These are phyloP conservation scores for Coccomyxa sp. DNA, from an alignment of 139 green algal species.

Conservation along the genomic window DNA sequence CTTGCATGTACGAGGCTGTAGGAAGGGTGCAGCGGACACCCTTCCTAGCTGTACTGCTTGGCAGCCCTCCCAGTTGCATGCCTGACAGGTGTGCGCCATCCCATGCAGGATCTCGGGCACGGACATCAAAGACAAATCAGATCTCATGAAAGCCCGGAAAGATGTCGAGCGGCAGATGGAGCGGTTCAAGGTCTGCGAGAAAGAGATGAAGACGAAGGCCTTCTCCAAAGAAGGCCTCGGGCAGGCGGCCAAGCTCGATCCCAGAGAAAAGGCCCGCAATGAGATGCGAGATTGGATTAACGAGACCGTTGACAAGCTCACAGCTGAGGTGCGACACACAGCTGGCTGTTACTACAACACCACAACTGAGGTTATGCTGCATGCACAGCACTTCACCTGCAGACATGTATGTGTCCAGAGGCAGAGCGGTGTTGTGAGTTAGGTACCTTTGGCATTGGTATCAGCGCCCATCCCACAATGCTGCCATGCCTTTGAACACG, in stretches of 20 bases:
- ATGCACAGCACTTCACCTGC: not conserved
- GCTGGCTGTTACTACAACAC: no score
- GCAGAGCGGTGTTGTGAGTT: no score
- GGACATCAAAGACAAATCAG: constrained; percentile 98
- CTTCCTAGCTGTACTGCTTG: no score
- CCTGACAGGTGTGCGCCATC: not conserved
- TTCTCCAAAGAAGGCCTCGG: constrained; percentile 87
- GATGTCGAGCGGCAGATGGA: constrained; percentile 98
- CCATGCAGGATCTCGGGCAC: constrained; percentile 62
- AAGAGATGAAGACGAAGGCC: constrained; percentile 96
- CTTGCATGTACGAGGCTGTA: no score
- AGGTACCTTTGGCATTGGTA: no score
- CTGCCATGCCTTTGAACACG: no score
- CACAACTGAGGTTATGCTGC: no score
- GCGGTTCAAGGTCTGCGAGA: constrained; percentile 94
- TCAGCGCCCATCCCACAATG: no score
- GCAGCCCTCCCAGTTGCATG: no score
- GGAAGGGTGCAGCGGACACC: no score
- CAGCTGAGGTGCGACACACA: constrained; percentile 51
- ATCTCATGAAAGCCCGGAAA: constrained; percentile 75
- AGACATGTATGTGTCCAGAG: not conserved
- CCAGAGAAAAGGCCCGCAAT: constrained; percentile 74
- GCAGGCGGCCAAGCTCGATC: constrained; percentile 65
- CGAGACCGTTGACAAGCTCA: constrained; percentile 70
- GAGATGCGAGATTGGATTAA: constrained; percentile 93